Conservation (phyloP, 75 land plant genomes). For the Pinus tabuliformis region DNA sequence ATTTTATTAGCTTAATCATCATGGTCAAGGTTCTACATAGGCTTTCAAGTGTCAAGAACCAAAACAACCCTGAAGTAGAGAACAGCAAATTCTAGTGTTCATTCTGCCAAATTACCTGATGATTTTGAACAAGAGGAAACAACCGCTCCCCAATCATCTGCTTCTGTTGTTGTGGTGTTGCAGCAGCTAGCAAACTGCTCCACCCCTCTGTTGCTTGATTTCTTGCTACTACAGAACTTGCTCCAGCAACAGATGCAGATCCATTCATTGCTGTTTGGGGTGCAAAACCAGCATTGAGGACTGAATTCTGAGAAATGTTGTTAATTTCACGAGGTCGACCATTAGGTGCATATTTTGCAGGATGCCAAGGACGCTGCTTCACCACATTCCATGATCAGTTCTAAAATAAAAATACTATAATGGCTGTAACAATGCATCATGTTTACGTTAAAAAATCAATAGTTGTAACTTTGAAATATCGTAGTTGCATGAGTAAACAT, state of each 20-base stretch:
- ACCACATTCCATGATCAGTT: not conserved
- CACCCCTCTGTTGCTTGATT: constrained; percentile 28
- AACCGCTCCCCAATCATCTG: constrained; percentile 72
- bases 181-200: constrained; percentile 66
- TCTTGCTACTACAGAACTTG: constrained; percentile 21
- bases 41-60: too few species aligned
- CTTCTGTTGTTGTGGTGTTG: constrained; percentile 65
- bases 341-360: constrained; percentile 37
- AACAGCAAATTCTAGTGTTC: not conserved
- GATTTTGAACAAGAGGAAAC: constrained; percentile 62
- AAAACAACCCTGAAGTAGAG: too few species aligned
- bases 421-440: not conserved
- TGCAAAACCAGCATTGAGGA: not conserved
- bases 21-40: too few species aligned
- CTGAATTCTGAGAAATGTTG: constrained; percentile 13
- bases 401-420: not conserved
- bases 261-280: constrained; percentile 10
- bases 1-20: too few species aligned
- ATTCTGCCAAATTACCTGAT: constrained; percentile 33
- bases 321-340: constrained; percentile 34
- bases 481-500: not conserved
- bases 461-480: not conserved
- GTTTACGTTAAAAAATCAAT: not conserved
- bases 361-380: constrained; percentile 22
- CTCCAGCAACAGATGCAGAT: constrained; percentile 12